Base-by-base conservation (phyloP, 345 rosid genomes). In the Camelina laxa region DNA sequence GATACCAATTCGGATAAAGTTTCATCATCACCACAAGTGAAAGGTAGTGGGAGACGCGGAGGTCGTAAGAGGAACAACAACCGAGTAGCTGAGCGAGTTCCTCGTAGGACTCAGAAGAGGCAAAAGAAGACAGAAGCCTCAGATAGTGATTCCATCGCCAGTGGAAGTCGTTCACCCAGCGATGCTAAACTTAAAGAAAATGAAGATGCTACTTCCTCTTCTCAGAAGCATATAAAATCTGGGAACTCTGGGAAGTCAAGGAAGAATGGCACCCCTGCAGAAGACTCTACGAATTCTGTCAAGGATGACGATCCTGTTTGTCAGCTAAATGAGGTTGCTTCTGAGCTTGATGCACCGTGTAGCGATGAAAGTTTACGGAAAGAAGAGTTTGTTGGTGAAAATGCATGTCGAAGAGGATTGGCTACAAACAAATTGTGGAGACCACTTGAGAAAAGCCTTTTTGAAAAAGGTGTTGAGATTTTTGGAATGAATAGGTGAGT, bases 401-500 rank as follows among this genome's bases (percentile, higher is more conserved):
- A 81, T 71, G 75, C 50, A 21, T 74, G 84, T 79, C 85, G 76
- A 76, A 83, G 69, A 80, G 91, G 84, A 72, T 24, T 62, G 55
- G 69, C 75, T 78, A 88, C 77, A 80, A 82, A 78, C 42, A 85
- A 77, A 70, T 85, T 89, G 22, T 95, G 98, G 98, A 89, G 89
- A 82, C 80, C 91, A 65, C 78, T 92, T 68, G 99, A 95, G 75
- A 89, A 89, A 84, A 81, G 92, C 81, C 92, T 95, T 58, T 89
- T 86, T 72, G 92, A 89, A 75, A 96, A 96, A 83, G 98, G 98
- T 62, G 78, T 92, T 44, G 93, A 96, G 84, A 92, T 96, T 74
- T 96, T 91, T 84, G 99, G 98, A 60, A 83, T 89, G 84, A 91
- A 92, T 80, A 88, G 97, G 99, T 96, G 35, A 54, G 91, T 82